Evolutionary conservation across 306 rosid species (phyloP).

Genomic region (Alnus rubra): DNA sequence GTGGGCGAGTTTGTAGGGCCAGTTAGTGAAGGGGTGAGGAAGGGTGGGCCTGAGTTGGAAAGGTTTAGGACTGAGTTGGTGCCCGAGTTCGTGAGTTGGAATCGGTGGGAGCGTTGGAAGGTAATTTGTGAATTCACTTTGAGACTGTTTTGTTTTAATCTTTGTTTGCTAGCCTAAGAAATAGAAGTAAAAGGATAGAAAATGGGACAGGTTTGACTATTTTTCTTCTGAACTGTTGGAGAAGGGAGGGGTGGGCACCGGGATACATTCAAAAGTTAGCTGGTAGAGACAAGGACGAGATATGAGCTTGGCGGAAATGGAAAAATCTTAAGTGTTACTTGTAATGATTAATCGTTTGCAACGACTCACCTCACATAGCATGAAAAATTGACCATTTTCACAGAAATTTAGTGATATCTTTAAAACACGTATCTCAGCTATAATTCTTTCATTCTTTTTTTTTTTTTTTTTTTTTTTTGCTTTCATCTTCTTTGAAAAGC

Average conservation of each 20-base stretch:
- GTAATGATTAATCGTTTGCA: not conserved
- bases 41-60: constrained; percentile 43
- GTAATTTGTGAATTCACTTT: constrained; percentile 39
- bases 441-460: not conserved
- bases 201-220: constrained; percentile 9
- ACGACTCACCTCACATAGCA: not conserved
- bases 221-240: not conserved
- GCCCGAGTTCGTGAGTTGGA: constrained; percentile 71
- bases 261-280: not conserved
- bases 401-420: not conserved
- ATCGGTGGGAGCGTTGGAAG: constrained; percentile 80
- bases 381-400: not conserved
- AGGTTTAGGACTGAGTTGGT: constrained; percentile 48
- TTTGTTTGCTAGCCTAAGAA: constrained; percentile 15
- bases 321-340: not conserved
- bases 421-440: not conserved
- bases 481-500: not conserved
- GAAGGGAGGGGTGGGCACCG: not conserved
- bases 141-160: constrained; percentile 22
- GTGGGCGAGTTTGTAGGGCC: constrained; percentile 40
- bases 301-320: constrained; percentile 6
- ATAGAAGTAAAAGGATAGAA: constrained; percentile 4
- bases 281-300: not conserved
- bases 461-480: not conserved
- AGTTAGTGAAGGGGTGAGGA: constrained; percentile 40